Conservation (phyloP, 2,329 filamentous ascomycete species). For the Claviceps sp. region DNA sequence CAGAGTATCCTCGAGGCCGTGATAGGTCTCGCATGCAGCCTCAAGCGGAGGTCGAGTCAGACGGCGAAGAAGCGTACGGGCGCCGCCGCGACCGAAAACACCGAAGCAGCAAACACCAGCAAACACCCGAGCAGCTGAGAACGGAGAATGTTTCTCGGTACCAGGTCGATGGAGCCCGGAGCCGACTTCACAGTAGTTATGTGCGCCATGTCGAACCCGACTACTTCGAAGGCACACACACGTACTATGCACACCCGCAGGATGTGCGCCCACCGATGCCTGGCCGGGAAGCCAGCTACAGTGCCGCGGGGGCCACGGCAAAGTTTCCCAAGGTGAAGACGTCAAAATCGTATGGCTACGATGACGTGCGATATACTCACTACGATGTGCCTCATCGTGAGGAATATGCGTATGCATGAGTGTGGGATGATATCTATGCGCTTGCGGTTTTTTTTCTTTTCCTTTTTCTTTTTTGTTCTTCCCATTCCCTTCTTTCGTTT, state of each 20-base stretch:
- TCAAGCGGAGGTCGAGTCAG: constrained; percentile 21
- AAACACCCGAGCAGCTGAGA: constrained; percentile 18
- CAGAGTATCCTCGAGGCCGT: constrained; percentile 21
- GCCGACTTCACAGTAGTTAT: constrained; percentile 16
- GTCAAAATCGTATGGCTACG: constrained; percentile 16
- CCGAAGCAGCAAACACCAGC: constrained; percentile 21
- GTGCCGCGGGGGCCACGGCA: constrained; percentile 9
- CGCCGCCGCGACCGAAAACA: constrained; percentile 20
- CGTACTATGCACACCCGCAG: constrained; percentile 15
- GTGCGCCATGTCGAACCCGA: constrained; percentile 15
- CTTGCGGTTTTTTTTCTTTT: not conserved
- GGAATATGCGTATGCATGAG: constrained; percentile 13
- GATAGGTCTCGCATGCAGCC: constrained; percentile 23
- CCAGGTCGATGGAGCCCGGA: constrained; percentile 15
- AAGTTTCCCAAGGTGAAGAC: constrained; percentile 22
- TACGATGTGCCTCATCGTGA: constrained; percentile 15
- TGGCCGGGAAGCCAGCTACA: constrained; percentile 19
- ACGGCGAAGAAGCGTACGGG: constrained; percentile 22
- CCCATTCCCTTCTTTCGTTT: not conserved
- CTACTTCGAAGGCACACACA: constrained; percentile 3
- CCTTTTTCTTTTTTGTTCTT: not conserved
- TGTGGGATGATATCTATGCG: not conserved
- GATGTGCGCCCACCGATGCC: constrained; percentile 19
- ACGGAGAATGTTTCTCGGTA: constrained; percentile 16
- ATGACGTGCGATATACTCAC: constrained; percentile 20